These are phyloP conservation scores for Toxicodendron radicans DNA, from an alignment of 345 rosid species.

Conservation along the genomic window DNA sequence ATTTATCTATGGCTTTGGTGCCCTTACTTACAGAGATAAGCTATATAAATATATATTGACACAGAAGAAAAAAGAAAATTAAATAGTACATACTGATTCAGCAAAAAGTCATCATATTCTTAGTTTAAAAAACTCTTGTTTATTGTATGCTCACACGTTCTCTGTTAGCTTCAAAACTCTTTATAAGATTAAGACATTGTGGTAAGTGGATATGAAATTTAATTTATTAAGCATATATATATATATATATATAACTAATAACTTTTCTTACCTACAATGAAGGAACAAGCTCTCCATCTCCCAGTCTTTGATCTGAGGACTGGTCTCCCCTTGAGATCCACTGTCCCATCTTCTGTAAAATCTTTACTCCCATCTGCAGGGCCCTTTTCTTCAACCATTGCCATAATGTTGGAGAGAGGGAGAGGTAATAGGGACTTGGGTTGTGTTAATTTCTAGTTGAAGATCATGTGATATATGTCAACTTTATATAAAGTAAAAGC, in stretches of 20 bases:
- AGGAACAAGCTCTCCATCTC: conserved; percentile 60
- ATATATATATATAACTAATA: too few relatives aligned
- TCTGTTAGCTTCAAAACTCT: not conserved
- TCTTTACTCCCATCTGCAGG: conserved; percentile 27
- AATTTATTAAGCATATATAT: not conserved
- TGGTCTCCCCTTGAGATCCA: conserved; percentile 54
- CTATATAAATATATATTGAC: too few relatives aligned
- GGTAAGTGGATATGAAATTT: not conserved
- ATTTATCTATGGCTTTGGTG: too few relatives aligned
- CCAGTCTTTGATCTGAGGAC: conserved; percentile 53
- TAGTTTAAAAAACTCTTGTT: too few relatives aligned
- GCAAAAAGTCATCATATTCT: too few relatives aligned
- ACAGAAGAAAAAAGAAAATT: too few relatives aligned
- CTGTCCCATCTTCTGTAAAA: conserved; percentile 55
- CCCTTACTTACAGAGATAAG: too few relatives aligned
- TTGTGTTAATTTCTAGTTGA: not conserved
- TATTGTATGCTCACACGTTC: not conserved
- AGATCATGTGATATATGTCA: conserved; percentile 10
- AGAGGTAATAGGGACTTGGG: not conserved
- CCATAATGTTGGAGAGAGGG: conserved; percentile 19
- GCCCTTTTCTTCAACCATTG: conserved; percentile 35
- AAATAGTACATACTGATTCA: too few relatives aligned
- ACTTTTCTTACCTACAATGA: conserved; percentile 43
- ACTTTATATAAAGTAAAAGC: conserved; percentile 3
- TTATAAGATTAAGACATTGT: not conserved